Base-by-base conservation (phyloP, 768 basidiomycete species). In the Serendipita sp. region DNA sequence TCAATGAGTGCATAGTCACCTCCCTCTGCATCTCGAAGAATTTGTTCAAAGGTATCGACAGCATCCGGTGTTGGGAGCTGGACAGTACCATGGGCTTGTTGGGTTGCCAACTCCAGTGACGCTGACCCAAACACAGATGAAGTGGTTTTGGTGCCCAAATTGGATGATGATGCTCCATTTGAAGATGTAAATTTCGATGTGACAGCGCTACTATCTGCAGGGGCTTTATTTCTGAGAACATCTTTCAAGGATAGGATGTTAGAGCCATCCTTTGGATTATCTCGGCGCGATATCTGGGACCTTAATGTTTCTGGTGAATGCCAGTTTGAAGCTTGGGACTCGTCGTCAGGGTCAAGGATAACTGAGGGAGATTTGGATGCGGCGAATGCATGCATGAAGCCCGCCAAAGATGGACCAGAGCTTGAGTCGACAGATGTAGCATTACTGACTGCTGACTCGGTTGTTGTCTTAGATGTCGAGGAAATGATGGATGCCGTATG, bases 271-370 rank as follows among this genome's bases (percentile, higher is more conserved):
- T 80, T 78, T 0, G 83, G 79, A 67, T 85, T 80, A 65, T 85
- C 83, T 69, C 83, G 86, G 10, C 86, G 75, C 34, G 78, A 79
- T 65, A 86, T 80, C 11, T 82, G 77, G 0, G 84, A 79, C 0
- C 83, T 82, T 68, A 78, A 85, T 4, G 77, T 69, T 68, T 88
- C 87, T 0, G 80, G 78, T 66, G 82, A 83, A 65, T 83, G 77
- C 83, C 83, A 85, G 2, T 81, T 73, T 0, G 75, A 75, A 67
- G 47, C 53, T 5, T 62, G 54, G 58, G 78, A 80, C 45, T 83
- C 83, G 44, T 77, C 74, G 70, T 86, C 86, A 2, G 85, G 83
- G 69, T 87, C 84, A 0, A 79, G 82, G 47, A 76, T 76, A 1
- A 71, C 70, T 16, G 73, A 72, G 0, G 76, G 67, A 1, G 77